Base-by-base conservation (phyloP, 805 yeast genomes). In the Priceomyces medius region DNA sequence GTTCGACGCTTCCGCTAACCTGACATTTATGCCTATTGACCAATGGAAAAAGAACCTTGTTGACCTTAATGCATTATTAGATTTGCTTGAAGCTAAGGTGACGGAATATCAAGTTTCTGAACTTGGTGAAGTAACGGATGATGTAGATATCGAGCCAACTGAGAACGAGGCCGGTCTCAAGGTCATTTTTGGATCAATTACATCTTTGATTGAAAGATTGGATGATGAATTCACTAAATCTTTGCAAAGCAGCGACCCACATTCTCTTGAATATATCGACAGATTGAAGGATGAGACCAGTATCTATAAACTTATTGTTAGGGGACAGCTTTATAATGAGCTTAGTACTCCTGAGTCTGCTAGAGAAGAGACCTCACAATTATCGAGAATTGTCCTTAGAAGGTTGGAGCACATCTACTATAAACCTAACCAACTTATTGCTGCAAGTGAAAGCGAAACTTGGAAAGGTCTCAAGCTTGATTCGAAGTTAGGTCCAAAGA, bases 181-280 rank as follows among this genome's bases (percentile, higher is more conserved):
- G 59, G 81, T 77, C 51, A 76, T 93, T 41, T 75, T 83, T 46
- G 99, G 99, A 36, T 86, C 96, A 20, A 72, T 93, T 36, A 79
- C 85, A 36, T 83, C 97, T 7, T 79, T 86, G 45, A 85, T 91
- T 47, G 99, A 91, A 71, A 83, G 97, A 65, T 76, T 93, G 48
- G 97, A 89, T 60, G 98, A 91, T 58, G 99, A 93, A 71, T 84
- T 90, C 56, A 85, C 86, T 47, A 81, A 84, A 53, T 88, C 95
- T 35, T 76, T 93, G 55, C 89, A 90, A 61, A 80, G 80, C 51
- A 83, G 88, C 56, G 98, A 93, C 64, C 96, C 97, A 34, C 97
- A 93, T 63, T 85, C 97, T 18, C 83, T 88, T 43, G 99, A 93
- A 65, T 93, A 91, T 65, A 78, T 93, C 51, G 86, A 84, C 51